Base-by-base conservation (phyloP, 306 rosid genomes). In the Castanea sativa region DNA sequence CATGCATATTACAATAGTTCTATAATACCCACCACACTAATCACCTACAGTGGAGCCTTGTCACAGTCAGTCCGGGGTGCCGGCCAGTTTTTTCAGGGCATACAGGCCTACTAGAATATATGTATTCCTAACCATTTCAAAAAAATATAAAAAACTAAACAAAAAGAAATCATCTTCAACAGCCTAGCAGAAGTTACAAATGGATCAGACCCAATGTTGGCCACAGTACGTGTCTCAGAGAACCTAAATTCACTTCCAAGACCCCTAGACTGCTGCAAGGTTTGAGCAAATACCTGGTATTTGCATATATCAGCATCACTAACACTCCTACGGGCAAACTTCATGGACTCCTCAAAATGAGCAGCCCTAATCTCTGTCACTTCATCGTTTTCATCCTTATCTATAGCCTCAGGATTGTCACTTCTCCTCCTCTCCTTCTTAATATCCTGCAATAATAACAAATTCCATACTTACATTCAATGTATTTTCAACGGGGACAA, bases 271-370 rank as follows among this genome's bases (percentile, higher is more conserved):
- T 88, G 92, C 78, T 88, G 90, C 16, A 88, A 81, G 55, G 92
- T 88, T 74, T 84, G 89, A 79, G 91, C 88, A 86, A 88, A 88
- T 56, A 85, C 86, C 78, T 86, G 91, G 80, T 88, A 88, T 60
- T 88, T 88, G 69, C 89, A 85, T 9, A 88, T 88, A 74, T 86
- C 91, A 14, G 89, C 89, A 41, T 86, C 89, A 18, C 89, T 88
- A 7, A 88, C 91, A 79, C 91, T 88, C 78, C 88, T 81, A 5
- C 91, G 91, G 2, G 89, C 91, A 76, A 11, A 88, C 73, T 85
- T 88, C 91, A 88, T 85, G 19, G 89, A 88, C 88, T 88, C 89
- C 43, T 88, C 89, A 25, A 88, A 88, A 76, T 88, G 91, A 64
- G 85, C 85, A 63, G 85, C 88, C 69, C 76, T 88, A 38, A 88